phyloP scores from a whole-genome alignment of 129 eudicot genomes.

The Helichrysum umbraculigerum region DNA sequence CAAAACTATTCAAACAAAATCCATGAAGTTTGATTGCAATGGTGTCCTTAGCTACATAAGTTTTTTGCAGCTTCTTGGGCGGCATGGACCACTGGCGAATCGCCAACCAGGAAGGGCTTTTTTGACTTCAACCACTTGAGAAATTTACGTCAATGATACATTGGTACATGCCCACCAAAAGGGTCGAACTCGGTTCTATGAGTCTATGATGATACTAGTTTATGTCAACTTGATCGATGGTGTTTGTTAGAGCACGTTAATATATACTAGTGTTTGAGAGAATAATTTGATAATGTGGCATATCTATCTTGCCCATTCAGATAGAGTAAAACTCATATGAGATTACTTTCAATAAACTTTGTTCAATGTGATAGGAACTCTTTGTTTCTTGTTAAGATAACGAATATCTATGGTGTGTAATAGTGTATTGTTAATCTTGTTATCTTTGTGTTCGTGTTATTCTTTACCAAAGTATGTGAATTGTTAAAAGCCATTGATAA shows the following conservation, averaged over 20 bases:
- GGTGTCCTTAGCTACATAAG: not conserved
- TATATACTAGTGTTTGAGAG: not conserved
- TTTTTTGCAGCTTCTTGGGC: constrained; percentile 49
- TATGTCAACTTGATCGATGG: not conserved
- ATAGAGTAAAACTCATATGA: not conserved
- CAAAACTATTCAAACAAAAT: too few species aligned
- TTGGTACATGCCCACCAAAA: not conserved
- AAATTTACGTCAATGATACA: not conserved
- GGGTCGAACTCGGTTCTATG: not conserved
- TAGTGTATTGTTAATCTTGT: too few species aligned
- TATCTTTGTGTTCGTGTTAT: too few species aligned
- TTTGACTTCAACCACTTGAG: constrained; percentile 32
- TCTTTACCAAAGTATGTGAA: too few species aligned
- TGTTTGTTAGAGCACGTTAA: not conserved
- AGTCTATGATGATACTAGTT: not conserved
- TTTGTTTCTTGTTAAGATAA: not conserved
- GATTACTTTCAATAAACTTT: not conserved
- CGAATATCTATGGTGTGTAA: too few species aligned
- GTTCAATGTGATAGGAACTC: not conserved
- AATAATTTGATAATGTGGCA: constrained; percentile 7
- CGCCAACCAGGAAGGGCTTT: constrained; percentile 60
- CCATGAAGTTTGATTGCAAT: not conserved
- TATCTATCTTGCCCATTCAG: not conserved
- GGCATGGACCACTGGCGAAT: constrained; percentile 50
- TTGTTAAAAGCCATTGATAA: too few species aligned